phyloP scores from a whole-genome alignment of 257 asterid species.

The Ballota nigra region DNA sequence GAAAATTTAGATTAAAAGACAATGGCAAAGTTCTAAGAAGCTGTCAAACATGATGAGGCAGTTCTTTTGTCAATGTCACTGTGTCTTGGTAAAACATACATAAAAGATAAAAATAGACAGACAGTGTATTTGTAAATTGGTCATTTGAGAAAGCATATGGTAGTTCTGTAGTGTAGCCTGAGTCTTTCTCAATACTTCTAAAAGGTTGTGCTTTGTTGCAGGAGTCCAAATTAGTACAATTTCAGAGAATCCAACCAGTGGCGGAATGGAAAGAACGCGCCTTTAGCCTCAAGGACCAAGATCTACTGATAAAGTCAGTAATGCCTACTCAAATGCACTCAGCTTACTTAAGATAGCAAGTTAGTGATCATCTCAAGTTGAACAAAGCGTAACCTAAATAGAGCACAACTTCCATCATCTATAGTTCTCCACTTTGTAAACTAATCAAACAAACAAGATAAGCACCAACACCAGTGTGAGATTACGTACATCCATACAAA shows the following conservation, averaged over 20 bases:
- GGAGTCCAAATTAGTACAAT: constrained; percentile 4
- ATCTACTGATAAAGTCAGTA: too few relatives aligned
- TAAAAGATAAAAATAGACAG: background rate
- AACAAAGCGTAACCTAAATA: background rate
- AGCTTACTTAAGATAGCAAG: background rate
- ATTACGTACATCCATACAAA: background rate
- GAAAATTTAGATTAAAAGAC: background rate
- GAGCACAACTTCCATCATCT: background rate
- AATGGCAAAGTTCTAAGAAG: constrained; percentile 10
- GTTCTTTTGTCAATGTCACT: background rate
- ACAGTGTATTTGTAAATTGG: background rate
- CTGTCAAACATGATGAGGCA: constrained; percentile 3
- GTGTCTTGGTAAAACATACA: background rate
- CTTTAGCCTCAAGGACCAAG: too few relatives aligned
- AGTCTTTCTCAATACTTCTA: background rate
- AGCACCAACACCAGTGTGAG: background rate
- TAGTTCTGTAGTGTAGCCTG: background rate
- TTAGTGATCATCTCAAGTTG: background rate
- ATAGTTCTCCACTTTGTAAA: background rate
- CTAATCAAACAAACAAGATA: background rate
- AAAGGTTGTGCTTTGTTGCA: background rate
- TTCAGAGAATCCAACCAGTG: background rate
- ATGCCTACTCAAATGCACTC: too few relatives aligned
- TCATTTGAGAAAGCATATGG: constrained; percentile 6
- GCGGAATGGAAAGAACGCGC: too few relatives aligned